Conservation (phyloP, 2,329 filamentous ascomycete species). For the Aspergillus quadrilineatus region DNA sequence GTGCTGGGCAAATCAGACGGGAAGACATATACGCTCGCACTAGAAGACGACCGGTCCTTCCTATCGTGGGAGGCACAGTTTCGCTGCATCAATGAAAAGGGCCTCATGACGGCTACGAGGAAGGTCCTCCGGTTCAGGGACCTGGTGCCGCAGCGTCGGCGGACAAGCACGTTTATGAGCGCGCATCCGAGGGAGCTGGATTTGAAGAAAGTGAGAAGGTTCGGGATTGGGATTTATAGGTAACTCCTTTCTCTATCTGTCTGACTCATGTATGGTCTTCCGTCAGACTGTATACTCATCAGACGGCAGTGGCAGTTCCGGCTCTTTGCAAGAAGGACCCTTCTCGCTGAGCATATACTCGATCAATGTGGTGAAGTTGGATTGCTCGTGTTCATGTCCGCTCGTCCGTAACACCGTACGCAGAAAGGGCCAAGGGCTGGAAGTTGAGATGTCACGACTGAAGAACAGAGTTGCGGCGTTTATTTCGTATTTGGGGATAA, state of each 20-base stretch:
- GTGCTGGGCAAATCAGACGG: slow-evolving; percentile 2
- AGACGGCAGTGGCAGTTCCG: background rate
- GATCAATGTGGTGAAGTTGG: slow-evolving; percentile 7
- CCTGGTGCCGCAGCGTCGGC: background rate
- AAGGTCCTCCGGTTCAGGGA: background rate
- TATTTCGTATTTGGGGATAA: too few species aligned
- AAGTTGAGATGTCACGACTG: too few species aligned
- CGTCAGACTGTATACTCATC: background rate
- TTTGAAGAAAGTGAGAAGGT: background rate
- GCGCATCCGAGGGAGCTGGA: background rate
- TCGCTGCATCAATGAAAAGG: background rate
- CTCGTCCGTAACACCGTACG: slow-evolving; percentile 12
- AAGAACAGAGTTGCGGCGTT: too few species aligned
- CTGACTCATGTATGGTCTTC: too few species aligned
- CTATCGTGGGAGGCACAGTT: slow-evolving; percentile 1
- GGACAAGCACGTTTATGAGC: background rate
- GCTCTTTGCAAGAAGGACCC: slow-evolving; percentile 3
- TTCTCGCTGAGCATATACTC: slow-evolving; percentile 5
- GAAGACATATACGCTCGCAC: slow-evolving; percentile 4
- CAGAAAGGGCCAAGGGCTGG: background rate
- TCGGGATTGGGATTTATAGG: slow-evolving; percentile 6
- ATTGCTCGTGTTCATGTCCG: slow-evolving; percentile 3
- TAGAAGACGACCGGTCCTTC: background rate
- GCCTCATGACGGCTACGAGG: background rate
- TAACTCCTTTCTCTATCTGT: background rate